Base-by-base conservation (phyloP, 1,284 basidiomycete species). In the Rhodotorula sp. region DNA sequence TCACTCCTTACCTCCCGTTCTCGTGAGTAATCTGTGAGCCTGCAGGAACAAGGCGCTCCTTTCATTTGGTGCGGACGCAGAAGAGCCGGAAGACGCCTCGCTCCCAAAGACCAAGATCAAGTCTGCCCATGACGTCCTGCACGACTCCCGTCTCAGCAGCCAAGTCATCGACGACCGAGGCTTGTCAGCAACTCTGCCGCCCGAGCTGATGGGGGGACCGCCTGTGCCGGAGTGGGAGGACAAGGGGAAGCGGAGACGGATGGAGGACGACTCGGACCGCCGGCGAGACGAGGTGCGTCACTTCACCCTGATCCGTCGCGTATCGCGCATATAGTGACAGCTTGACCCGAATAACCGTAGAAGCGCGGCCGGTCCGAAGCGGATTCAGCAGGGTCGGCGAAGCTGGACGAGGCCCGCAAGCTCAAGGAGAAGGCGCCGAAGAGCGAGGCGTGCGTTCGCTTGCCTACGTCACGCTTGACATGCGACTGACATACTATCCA, bases 11-110 rank as follows among this genome's bases (percentile, higher is more conserved):
- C 37, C 10, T 0, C 9, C 31, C 11, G n/a, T 44, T 22, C n/a
- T n/a, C n/a, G n/a, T n/a, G n/a, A n/a, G n/a, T n/a, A n/a, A n/a
- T n/a, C n/a, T n/a, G n/a, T n/a, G n/a, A n/a, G n/a, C n/a, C n/a
- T n/a, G n/a, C 69, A 96, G 92, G 80, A 91, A 97, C 75, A 89
- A 90, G 6, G 89, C 88, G 62, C 80, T 97, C 18, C 80, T 96
- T 64, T 94, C 91, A 62, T 97, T 97, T 79, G 92, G 88, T 24
- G 52, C 46, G 13, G 64, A 65, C 18, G 89, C 84, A 10, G 86
- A 84, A 57, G 84, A 84, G 28, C 83, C 82, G 7, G 85, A 85
- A 59, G 50, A 61, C 24, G 50, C 46, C 11, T 77, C 83, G 4
- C 77, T 81, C 2, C 83, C 87, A 71, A 88, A 87, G 80, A 90